Conservation (phyloP, 139 green algal genomes). For the Closterium sp. region DNA sequence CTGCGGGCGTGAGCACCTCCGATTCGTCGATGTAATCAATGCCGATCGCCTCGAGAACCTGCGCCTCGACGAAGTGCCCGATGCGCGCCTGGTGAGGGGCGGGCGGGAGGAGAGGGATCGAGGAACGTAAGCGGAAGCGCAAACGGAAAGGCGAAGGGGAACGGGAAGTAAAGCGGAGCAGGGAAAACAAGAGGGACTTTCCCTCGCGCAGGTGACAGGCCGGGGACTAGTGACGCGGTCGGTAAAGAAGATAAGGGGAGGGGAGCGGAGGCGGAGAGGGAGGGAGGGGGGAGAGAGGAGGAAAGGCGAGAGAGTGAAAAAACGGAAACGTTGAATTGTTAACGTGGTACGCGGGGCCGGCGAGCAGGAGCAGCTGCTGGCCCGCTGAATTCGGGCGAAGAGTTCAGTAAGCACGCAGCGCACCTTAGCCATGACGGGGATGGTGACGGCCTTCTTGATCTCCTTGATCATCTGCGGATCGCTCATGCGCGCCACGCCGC, state of each 20-base stretch:
- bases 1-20: slow-evolving; percentile 97
- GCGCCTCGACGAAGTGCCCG: slow-evolving; percentile 98
- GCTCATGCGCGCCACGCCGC: slow-evolving; percentile 95
- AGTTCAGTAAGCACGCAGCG: not conserved
- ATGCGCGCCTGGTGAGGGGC: slow-evolving; percentile 70
- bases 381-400: not conserved
- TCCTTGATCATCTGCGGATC: slow-evolving; percentile 93
- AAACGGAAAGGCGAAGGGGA: slow-evolving; percentile 91
- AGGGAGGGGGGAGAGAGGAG: slow-evolving; percentile 69
- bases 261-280: no score
- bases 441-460: slow-evolving; percentile 96
- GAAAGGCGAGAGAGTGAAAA: slow-evolving; percentile 95
- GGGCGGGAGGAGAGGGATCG: no score
- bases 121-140: not conserved
- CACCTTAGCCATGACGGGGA: slow-evolving; percentile 98
- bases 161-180: no score
- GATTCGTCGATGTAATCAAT: slow-evolving; percentile 99
- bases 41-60: slow-evolving; percentile 94
- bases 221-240: slow-evolving; percentile 54
- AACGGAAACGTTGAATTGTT: no score
- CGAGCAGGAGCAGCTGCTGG: no score
- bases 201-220: no score
- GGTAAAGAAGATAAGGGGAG: no score
- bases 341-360: no score
- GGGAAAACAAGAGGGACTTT: no score